Evolutionary conservation across 129 eudicot genomes (phyloP).

Genomic region (Gnaphalium uliginosum): DNA sequence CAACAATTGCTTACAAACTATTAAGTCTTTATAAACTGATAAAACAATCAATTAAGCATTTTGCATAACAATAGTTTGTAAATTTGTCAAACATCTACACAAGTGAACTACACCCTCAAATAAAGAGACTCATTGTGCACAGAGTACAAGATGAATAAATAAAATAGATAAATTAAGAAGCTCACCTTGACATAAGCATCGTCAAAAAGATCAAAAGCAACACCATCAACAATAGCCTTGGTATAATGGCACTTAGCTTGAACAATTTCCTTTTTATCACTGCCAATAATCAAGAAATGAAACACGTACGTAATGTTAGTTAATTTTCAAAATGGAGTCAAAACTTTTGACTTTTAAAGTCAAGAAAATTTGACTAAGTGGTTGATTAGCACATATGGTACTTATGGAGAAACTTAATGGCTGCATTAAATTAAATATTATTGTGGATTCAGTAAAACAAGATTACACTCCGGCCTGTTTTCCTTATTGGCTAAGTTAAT

Average conservation of each 20-base stretch:
- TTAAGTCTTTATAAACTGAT: background rate
- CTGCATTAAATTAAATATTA: too few species aligned
- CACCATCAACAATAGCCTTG: constrained; percentile 58
- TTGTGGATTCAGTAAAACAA: too few species aligned
- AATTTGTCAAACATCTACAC: background rate
- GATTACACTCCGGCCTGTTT: too few species aligned
- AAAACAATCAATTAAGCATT: background rate
- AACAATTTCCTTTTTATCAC: constrained; percentile 33
- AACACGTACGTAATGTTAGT: background rate
- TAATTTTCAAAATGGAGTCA: background rate
- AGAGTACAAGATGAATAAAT: background rate
- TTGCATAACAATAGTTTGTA: background rate
- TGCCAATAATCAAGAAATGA: constrained; percentile 6
- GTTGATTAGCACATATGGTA: too few species aligned
- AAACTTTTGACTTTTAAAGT: background rate
- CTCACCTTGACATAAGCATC: constrained; percentile 51
- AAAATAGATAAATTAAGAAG: constrained; percentile 3
- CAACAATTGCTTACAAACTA: background rate
- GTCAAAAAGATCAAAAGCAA: constrained; percentile 40
- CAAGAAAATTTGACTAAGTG: too few species aligned
- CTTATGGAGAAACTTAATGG: too few species aligned
- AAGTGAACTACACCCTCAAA: background rate
- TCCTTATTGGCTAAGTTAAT: too few species aligned
- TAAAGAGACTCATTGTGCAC: background rate
- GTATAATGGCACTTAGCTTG: constrained; percentile 62